Conservation (phyloP, 495 filamentous ascomycete species). For the Bombardia bombarda region DNA sequence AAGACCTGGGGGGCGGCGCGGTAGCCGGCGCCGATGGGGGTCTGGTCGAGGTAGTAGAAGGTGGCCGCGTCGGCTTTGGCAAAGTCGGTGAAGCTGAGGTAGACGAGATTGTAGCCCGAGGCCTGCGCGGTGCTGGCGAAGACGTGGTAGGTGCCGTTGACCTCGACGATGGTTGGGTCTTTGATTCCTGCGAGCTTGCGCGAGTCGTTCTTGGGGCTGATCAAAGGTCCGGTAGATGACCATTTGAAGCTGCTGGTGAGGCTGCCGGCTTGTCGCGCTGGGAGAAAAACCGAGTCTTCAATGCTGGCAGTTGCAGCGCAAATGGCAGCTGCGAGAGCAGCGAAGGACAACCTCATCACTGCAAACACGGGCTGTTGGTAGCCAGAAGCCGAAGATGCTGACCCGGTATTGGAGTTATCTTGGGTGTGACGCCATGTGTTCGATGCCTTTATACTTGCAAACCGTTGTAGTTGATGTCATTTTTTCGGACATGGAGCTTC, state of each 20-base stretch:
- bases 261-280: not conserved
- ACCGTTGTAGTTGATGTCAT: too few relatives aligned
- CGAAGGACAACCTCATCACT: not conserved
- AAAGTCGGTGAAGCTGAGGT: slow-evolving; percentile 17
- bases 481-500: too few relatives aligned
- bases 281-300: not conserved
- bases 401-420: too few relatives aligned
- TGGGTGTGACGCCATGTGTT: too few relatives aligned
- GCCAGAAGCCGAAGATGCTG: too few relatives aligned
- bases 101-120: slow-evolving; percentile 17
- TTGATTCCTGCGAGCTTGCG: slow-evolving; percentile 19
- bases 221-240: slow-evolving; percentile 15
- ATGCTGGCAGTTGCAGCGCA: not conserved
- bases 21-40: slow-evolving; percentile 16
- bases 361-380: not conserved
- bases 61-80: slow-evolving; percentile 6
- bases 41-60: slow-evolving; percentile 18
- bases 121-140: slow-evolving; percentile 17
- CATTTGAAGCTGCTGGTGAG: slow-evolving; percentile 11
- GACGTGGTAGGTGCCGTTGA: slow-evolving; percentile 21
- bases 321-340: not conserved
- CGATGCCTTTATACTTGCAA: too few relatives aligned
- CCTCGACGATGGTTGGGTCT: slow-evolving; percentile 15
- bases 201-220: slow-evolving; percentile 15
- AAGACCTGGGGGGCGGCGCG: slow-evolving; percentile 20